Percentiles rank a stretch among this genome's conserved stretches.
phyloP scores from a whole-genome alignment of 257 asterid genomes.

The Scutellaria barbata region DNA sequence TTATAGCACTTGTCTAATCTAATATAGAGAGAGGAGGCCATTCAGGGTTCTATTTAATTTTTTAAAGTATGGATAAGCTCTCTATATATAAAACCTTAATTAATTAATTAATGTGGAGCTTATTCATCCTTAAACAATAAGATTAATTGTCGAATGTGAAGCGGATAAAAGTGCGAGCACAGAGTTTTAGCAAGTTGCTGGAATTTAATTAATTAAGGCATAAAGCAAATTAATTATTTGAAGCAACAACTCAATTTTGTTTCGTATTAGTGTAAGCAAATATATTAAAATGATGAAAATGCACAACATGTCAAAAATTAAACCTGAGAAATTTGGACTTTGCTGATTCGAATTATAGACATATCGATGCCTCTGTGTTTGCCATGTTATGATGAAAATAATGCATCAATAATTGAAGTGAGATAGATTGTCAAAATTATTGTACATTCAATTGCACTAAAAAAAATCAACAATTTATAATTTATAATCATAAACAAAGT shows the following conservation, averaged over 20 bases:
- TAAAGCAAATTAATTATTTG: conserved; percentile 29
- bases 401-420: no score
- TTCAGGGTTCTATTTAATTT: no score
- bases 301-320: conserved; percentile 20
- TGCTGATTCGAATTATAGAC: background rate
- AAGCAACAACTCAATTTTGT: conserved; percentile 32
- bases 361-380: no score
- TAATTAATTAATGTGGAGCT: background rate
- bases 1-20: no score
- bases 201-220: conserved; percentile 33
- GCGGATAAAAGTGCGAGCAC: background rate
- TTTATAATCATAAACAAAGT: no score
- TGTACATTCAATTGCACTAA: no score
- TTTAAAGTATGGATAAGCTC: background rate
- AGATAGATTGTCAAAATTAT: no score
- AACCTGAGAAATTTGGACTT: conserved; percentile 4
- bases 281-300: background rate
- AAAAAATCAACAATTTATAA: no score
- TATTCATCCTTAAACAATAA: background rate
- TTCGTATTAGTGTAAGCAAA: background rate
- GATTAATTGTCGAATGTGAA: conserved; percentile 26
- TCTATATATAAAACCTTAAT: background rate
- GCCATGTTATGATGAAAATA: no score
- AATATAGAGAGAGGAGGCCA: no score
- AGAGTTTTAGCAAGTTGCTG: conserved; percentile 26